These are phyloP conservation scores for Malania oleifera DNA, from an alignment of 164 flowering plant genomes.

Conservation along the genomic window DNA sequence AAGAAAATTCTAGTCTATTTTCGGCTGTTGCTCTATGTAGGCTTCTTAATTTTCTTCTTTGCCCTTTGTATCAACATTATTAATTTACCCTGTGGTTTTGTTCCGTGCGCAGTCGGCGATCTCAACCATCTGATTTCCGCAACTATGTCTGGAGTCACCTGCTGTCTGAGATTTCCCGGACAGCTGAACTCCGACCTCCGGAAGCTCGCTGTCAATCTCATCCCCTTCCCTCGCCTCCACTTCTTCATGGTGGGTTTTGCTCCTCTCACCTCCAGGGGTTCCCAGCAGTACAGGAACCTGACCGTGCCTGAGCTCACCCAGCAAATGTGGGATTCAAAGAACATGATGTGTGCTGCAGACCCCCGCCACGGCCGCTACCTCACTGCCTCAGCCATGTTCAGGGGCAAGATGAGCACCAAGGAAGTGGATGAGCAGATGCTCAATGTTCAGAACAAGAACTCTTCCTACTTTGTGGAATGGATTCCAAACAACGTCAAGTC, in stretches of 20 bases:
- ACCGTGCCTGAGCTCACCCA: constrained; percentile 54
- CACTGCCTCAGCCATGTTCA: constrained; percentile 50
- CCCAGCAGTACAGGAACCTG: constrained; percentile 43
- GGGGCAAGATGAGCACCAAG: constrained; percentile 51
- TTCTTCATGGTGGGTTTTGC: constrained; percentile 63
- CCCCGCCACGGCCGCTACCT: constrained; percentile 46
- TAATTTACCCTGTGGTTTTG: not conserved
- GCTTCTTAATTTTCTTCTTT: not conserved
- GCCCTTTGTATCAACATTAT: not conserved
- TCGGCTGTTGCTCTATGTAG: not conserved
- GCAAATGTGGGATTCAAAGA: constrained; percentile 57
- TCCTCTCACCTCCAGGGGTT: constrained; percentile 46
- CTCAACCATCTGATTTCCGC: constrained; percentile 51
- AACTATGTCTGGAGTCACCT: constrained; percentile 52
- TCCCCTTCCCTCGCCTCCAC: constrained; percentile 54
- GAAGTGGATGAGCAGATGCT: constrained; percentile 53
- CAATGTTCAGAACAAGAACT: constrained; percentile 49
- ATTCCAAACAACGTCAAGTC: constrained; percentile 51
- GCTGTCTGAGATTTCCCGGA: constrained; percentile 52
- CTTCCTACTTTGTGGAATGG: constrained; percentile 50
- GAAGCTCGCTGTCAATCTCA: constrained; percentile 53
- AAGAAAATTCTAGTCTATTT: constrained; percentile 13
- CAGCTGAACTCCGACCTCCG: constrained; percentile 48
- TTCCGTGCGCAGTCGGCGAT: constrained; percentile 37
- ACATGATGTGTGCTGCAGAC: constrained; percentile 61